Evolutionary conservation across 1,284 basidiomycete genomes (phyloP), one percentile per base, ranked within the genome.

Genomic region (Leccinum fuscescens): DNA sequence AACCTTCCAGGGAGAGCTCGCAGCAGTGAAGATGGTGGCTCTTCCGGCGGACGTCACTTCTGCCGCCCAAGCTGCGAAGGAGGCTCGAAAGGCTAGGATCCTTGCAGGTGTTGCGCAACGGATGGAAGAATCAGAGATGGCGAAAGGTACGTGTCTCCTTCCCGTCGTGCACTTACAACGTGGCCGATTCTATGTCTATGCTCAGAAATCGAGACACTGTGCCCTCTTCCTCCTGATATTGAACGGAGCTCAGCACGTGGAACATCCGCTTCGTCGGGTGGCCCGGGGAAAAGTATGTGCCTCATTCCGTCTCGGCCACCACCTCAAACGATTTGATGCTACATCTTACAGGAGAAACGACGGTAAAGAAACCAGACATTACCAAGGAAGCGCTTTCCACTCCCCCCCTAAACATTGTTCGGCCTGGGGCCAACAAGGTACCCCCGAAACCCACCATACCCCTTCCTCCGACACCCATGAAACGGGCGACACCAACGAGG

Each of bases 401-500:
- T 58, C 22, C 59, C 3, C 17, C 17, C 14, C 29, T 20, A 15
- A 65, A 53, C 46, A n/a, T 8, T 51, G 24, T 6, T 55, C 60
- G 49, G 58, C 56, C 52, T 58, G 9, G 64, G 6, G 59, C 66
- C 55, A 37, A 53, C 37, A 58, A 55, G 57, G 54, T 57, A 57
- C 51, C 58, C 37, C 46, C 56, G 58, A 57, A 14, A 35, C 52
- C 62, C 44, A 57, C 37, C 20, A 27, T 56, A 54, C 57, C 37
- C 15, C 22, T 33, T 31, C 54, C 56, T 31, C 54, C 22, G 22
- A 59, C 66, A 65, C 59, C 62, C 49, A 56, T 50, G 58, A 56
- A 27, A 12, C 53, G 53, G 59, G 3, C 4, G 15, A 56, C 51
- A 50, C 46, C 48, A 22, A 20, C 52, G 44, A 66, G 53, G 15